phyloP scores from a whole-genome alignment of 768 basidiomycete species.

The Hericium erinaceus region DNA sequence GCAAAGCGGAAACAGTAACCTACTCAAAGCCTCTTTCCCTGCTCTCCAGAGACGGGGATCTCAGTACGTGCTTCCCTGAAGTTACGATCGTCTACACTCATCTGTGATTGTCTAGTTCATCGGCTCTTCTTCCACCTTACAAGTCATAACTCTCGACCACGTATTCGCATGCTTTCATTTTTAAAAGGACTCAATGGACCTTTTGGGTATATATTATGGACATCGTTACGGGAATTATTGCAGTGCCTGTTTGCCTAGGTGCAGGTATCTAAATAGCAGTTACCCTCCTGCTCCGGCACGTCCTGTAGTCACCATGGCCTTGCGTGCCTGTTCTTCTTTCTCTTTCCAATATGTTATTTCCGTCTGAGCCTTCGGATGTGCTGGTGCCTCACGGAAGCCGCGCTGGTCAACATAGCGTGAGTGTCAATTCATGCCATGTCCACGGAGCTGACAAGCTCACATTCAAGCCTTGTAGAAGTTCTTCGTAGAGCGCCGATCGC shows the following conservation, averaged over 20 bases:
- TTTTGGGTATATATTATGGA: constrained; percentile 2
- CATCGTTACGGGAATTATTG: neutral
- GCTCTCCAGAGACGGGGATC: constrained; percentile 37
- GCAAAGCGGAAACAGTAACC: constrained; percentile 39
- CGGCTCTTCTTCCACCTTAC: constrained; percentile 24
- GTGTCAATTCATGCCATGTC: constrained; percentile 1
- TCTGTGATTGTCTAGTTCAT: constrained; percentile 1
- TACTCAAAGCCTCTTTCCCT: constrained; percentile 68
- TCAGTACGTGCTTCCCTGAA: constrained; percentile 21
- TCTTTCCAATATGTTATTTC: constrained; percentile 85
- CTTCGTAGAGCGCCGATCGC: constrained; percentile 65
- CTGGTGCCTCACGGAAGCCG: constrained; percentile 51
- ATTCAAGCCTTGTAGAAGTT: constrained; percentile 64
- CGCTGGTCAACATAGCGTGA: constrained; percentile 30
- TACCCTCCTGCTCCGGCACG: constrained; percentile 11
- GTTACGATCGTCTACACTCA: neutral
- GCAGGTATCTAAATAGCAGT: neutral
- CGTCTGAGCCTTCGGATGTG: constrained; percentile 78
- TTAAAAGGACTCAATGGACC: neutral
- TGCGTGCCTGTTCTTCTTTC: constrained; percentile 67
- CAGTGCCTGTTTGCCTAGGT: neutral
- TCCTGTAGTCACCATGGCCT: constrained; percentile 21
- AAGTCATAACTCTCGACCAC: constrained; percentile 16
- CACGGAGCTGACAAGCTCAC: constrained; percentile 35
- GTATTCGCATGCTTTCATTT: neutral